These are phyloP conservation scores for Mucor sp. DNA, from an alignment of 371 early-diverging fungal genomes.

Conservation along the genomic window DNA sequence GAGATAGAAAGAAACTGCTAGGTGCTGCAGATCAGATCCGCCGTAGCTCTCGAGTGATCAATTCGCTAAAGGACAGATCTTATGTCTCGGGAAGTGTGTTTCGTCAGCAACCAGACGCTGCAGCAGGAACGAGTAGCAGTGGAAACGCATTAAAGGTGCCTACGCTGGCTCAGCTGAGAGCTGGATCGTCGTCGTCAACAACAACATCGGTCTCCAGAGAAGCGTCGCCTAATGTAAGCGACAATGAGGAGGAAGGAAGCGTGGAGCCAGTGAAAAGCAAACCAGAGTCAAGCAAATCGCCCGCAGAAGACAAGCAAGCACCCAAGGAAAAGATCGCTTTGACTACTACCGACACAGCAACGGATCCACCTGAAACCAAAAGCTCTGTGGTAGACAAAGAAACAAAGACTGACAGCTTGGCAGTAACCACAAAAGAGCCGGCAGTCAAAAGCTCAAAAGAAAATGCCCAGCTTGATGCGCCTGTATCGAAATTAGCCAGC, in stretches of 20 bases:
- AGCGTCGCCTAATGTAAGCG: background rate
- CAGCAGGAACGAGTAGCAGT: background rate
- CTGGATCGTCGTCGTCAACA: conserved; percentile 10
- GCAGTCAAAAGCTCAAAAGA: background rate
- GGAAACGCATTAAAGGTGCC: conserved; percentile 1
- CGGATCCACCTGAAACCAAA: background rate
- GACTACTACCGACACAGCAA: background rate
- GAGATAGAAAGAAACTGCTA: conserved; percentile 13
- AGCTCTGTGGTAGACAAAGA: background rate
- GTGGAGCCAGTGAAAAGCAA: background rate
- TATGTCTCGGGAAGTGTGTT: conserved; percentile 31
- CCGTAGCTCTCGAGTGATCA: conserved; percentile 26
- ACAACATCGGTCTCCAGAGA: background rate
- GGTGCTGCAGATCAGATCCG: conserved; percentile 21
- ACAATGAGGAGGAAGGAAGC: conserved; percentile 10
- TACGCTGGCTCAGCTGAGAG: conserved; percentile 12
- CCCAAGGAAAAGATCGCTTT: background rate
- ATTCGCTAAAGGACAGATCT: conserved; percentile 27
- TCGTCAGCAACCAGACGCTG: conserved; percentile 14
- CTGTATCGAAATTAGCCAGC: background rate
- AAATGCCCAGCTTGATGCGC: background rate
- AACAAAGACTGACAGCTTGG: background rate
- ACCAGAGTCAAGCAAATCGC: background rate
- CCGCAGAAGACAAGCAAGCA: background rate
- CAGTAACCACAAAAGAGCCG: background rate